Percentiles rank a stretch among this genome's conserved stretches.
Evolutionary conservation across 2,329 filamentous ascomycete species (phyloP).

Genomic region (Aquanectria penicillioides): DNA sequence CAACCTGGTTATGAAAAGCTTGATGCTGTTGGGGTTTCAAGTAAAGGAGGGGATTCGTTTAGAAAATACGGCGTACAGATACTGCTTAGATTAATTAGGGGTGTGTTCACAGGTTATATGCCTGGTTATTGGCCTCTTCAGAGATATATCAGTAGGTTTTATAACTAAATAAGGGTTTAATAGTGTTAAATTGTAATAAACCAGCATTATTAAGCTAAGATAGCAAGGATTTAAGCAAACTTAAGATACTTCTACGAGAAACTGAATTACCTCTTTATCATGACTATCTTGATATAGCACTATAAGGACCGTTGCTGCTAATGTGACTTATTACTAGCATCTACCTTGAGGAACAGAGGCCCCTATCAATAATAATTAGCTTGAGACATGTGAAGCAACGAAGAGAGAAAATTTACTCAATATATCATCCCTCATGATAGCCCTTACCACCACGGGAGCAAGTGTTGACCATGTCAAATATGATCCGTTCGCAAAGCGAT

Average conservation of each 20-base stretch:
- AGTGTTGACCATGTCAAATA: neutral
- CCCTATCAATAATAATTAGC: neutral
- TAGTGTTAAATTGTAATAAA: no score
- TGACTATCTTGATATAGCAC: no score
- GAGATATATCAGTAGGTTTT: no score
- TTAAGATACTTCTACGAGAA: no score
- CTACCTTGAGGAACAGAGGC: neutral
- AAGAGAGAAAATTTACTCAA: conserved; percentile 10
- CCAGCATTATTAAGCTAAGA: no score
- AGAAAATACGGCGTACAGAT: neutral
- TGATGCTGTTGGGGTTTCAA: neutral
- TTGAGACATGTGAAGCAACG: no score
- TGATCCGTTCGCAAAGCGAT: neutral
- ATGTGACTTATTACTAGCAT: no score
- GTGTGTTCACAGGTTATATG: neutral
- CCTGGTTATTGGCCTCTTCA: conserved; percentile 6
- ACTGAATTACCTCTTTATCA: no score
- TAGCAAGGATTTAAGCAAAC: no score
- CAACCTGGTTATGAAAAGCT: neutral
- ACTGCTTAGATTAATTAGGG: neutral
- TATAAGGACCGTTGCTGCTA: no score
- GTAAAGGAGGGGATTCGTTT: neutral
- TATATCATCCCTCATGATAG: conserved; percentile 13
- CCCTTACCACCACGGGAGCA: conserved; percentile 12
- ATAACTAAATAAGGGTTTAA: no score